Percentiles rank a stretch among this genome's conserved stretches.
phyloP scores from a whole-genome alignment of 495 filamentous ascomycete species.

The Tuber brumale region DNA sequence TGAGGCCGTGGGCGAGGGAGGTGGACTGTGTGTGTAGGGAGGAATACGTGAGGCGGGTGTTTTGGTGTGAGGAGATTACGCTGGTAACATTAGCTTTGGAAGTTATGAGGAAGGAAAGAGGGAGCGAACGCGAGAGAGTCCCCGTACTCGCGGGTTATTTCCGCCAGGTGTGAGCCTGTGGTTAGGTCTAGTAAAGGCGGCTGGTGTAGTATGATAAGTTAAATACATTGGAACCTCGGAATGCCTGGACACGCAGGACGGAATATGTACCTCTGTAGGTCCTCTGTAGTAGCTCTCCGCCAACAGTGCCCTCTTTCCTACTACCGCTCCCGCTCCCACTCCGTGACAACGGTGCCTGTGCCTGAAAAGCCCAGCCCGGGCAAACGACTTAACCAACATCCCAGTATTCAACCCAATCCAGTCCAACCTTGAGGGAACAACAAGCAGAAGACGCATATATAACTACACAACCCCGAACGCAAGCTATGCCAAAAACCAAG shows the following conservation, averaged over 20 bases:
- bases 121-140: conserved; percentile 63
- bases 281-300: conserved; percentile 49
- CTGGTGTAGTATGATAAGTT: conserved; percentile 47
- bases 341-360: background rate
- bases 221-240: background rate
- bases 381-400: background rate
- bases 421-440: background rate
- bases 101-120: background rate
- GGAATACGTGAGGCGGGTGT: conserved; percentile 61
- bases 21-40: conserved; percentile 70
- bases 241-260: background rate
- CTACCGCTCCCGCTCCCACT: background rate
- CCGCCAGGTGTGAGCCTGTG: conserved; percentile 72
- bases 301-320: conserved; percentile 39
- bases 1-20: conserved; percentile 64
- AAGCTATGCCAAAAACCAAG: background rate
- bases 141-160: conserved; percentile 62
- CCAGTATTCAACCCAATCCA: background rate
- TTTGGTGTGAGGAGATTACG: conserved; percentile 61
- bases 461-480: background rate
- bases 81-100: conserved; percentile 43
- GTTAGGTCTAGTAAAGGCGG: conserved; percentile 68
- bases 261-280: conserved; percentile 44
- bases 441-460: no score
- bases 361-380: background rate